Evolutionary conservation across 2,329 filamentous ascomycete species (phyloP).

Genomic region (Cucurbitaria berberidis): DNA sequence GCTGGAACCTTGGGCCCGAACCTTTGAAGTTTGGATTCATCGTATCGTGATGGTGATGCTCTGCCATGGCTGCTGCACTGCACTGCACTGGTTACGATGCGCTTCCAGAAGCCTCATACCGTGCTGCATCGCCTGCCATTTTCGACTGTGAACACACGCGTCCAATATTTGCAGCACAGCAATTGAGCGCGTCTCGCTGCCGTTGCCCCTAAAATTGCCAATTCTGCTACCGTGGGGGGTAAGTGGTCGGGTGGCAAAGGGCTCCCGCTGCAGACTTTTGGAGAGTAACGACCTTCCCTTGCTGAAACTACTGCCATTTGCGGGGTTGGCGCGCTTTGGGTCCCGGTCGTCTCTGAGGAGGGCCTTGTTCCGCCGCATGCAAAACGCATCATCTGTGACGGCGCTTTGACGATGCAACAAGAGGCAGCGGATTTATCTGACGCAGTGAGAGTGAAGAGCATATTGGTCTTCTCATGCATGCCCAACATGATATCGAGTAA

Average conservation of each 20-base stretch:
- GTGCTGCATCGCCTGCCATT: too few relatives aligned
- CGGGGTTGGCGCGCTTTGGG: slow-evolving; percentile 39
- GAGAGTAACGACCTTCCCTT: slow-evolving; percentile 39
- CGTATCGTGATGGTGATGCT: slow-evolving; percentile 24
- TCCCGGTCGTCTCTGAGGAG: slow-evolving; percentile 26
- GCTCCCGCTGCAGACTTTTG: slow-evolving; percentile 23
- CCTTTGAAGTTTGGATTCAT: slow-evolving; percentile 11
- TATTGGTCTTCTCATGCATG: slow-evolving; percentile 18
- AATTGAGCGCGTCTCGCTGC: slow-evolving; percentile 23
- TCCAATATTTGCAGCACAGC: too few relatives aligned
- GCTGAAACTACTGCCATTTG: slow-evolving; percentile 35
- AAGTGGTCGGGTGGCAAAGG: slow-evolving; percentile 19
- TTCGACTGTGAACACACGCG: not conserved
- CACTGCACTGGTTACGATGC: slow-evolving; percentile 18
- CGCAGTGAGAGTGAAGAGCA: slow-evolving; percentile 26
- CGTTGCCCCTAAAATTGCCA: slow-evolving; percentile 31
- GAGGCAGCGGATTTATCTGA: slow-evolving; percentile 25
- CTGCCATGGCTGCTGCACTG: slow-evolving; percentile 5
- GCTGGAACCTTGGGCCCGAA: slow-evolving; percentile 22
- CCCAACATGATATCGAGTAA: slow-evolving; percentile 21
- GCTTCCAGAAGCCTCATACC: slow-evolving; percentile 5
- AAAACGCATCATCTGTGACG: slow-evolving; percentile 24
- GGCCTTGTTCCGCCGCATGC: slow-evolving; percentile 35
- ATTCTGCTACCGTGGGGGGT: slow-evolving; percentile 20
- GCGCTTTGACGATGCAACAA: slow-evolving; percentile 29